Base-by-base conservation (phyloP, 2,329 filamentous ascomycete species). In the Reticulascus tulasneorum region DNA sequence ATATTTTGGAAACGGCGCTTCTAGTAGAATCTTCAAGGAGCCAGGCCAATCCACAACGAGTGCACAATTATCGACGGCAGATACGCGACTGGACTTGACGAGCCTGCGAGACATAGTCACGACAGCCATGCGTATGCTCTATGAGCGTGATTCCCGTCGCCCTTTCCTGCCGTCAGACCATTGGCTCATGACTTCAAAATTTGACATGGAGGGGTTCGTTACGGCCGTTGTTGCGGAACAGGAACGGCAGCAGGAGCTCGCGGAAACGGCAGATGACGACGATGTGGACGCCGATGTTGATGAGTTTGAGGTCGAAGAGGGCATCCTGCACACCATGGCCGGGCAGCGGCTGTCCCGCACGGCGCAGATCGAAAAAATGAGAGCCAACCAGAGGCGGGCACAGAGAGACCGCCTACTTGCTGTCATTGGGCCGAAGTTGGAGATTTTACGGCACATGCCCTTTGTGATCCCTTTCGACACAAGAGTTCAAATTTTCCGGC, bases 391-490 rank as follows among this genome's bases (percentile, higher is more conserved):
- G 51, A 75, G 79, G 45, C 80, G 79, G 52, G 72, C 75, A 7
- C 80, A 81, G 27, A 73, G 82, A 23, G 80, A 82, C 47, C 80
- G 86, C 46, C 77, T 86, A 42, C 64, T 94, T 17, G 86, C 90
- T 30, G 76, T 84, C 11, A 79, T 95, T 42, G 87, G 85, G 1
- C 91, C 93, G 1, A 83, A 91, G 48, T 69, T 96, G 9, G 90
- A 96, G 53, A 86, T 98, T 6, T 63, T 98, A 33, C 84, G 93
- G 48, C 94, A 97, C 52, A 94, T 98, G 82, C 93, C 93, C 0
- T 98, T 97, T 56, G 86, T 91, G 47, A 93, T 98, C 28, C 93
- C 91, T 0, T 98, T 98, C 50, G 79, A 86, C 23, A 93, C 86
- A 0, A 74, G 93, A 29, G 93, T 98, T 5, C 80, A 89, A 55